Evolutionary conservation across 192 early-diverging fungal species (phyloP), one percentile per base, ranked within the genome.

Genomic region (Rhizoclosmatium globosum): DNA sequence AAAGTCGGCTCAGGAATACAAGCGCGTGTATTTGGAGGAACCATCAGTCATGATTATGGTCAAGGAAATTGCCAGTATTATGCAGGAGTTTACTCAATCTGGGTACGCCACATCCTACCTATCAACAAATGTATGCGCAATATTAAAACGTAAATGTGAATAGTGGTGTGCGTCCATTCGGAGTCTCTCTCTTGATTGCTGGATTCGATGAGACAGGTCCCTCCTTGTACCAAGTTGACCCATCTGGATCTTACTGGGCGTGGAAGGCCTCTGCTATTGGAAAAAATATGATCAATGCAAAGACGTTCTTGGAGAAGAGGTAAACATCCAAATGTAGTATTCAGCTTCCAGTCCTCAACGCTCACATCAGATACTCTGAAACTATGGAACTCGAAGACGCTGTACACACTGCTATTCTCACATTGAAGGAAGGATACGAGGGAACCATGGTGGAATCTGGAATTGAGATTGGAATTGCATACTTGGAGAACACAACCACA

Each of bases 241-340:
- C 98, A 2, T 97, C 97, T 66, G 98, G 98, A 53, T 96, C 96
- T 43, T 99, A 96, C 89, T 99, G 92, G 86, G 93, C 96, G 21
- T 99, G 98, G 98, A 99, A 98, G 87, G 98, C 97, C 17, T 96
- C 94, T 41, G 96, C 97, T 1, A 98, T 99, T 64, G 98, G 98
- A 64, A 99, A 99, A 84, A 98, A 99, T 87, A 99, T 99, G 97
- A 86, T 97, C 73, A 99, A 99, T 85, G 96, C 98, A 74, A 99
- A 99, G 91, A 99, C 96, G 2, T 99, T 99, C 86, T 84, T 99
- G 76, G 97, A 99, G 84, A 99, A 99, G 91, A 83, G 96, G 92
- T 96, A 78, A 61, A 77, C 31, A 47, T 44, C 21, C 31, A 65
- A 15, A 15, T 31, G 0, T 11, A 21, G 31, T 65, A 31, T 31